These are phyloP conservation scores for Trichoderma citrinoviride DNA, from an alignment of 2,329 filamentous ascomycete species.

Conservation along the genomic window DNA sequence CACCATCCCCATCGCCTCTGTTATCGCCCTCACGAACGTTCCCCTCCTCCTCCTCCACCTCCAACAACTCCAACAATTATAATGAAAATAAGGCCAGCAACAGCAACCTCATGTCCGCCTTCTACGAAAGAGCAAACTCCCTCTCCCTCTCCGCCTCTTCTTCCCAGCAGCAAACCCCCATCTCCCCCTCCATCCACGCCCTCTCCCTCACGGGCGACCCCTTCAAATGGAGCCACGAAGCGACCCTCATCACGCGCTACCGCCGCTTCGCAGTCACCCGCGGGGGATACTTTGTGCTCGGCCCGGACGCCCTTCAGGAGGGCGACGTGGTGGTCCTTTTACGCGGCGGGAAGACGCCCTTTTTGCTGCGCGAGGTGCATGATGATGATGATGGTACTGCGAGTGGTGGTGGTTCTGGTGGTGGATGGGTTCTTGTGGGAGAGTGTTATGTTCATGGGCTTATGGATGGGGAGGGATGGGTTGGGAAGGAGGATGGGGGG, in stretches of 20 bases:
- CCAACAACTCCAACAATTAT: background rate
- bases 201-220: slow-evolving; percentile 32
- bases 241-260: slow-evolving; percentile 36
- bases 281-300: slow-evolving; percentile 35
- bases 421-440: slow-evolving; percentile 33
- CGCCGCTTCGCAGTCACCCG: slow-evolving; percentile 34
- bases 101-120: background rate
- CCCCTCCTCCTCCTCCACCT: background rate
- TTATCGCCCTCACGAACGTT: background rate
- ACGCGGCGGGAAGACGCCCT: slow-evolving; percentile 36
- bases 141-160: background rate
- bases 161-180: background rate
- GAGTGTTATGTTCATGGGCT: slow-evolving; percentile 41
- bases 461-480: slow-evolving; percentile 37
- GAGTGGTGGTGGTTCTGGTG: too few relatives aligned
- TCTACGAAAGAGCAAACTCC: slow-evolving; percentile 14
- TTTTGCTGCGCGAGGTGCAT: slow-evolving; percentile 29
- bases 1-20: background rate
- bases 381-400: background rate
- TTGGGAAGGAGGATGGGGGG: slow-evolving; percentile 24
- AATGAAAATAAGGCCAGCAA: background rate
- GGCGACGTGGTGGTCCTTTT: slow-evolving; percentile 36
- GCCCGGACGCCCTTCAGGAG: slow-evolving; percentile 32
- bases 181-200: slow-evolving; percentile 28
- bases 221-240: slow-evolving; percentile 38